Evolutionary conservation across 768 basidiomycete genomes (phyloP).

Genomic region (Termitomyces sp.): DNA sequence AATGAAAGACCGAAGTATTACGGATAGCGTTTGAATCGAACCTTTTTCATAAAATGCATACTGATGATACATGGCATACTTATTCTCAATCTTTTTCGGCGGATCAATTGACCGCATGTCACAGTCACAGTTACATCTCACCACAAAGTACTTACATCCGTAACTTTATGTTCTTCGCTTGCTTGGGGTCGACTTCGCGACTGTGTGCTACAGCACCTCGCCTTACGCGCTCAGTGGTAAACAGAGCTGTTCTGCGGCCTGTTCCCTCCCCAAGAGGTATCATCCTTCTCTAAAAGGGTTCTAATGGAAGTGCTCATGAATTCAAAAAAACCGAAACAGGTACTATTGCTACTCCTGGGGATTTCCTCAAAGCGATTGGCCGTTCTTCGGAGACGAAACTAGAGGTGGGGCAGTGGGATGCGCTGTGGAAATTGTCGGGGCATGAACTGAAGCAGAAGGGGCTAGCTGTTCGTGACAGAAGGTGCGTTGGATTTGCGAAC

Average conservation of each 20-base stretch:
- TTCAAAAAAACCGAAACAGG: conserved; percentile 28
- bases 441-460: conserved; percentile 61
- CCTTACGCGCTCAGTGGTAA: conserved; percentile 29
- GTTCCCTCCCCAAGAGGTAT: conserved; percentile 35
- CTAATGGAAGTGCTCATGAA: conserved; percentile 8
- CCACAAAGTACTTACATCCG: too few species aligned
- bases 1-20: too few species aligned
- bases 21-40: too few species aligned
- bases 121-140: too few species aligned
- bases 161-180: conserved; percentile 12
- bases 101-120: too few species aligned
- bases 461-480: conserved; percentile 63
- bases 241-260: conserved; percentile 28
- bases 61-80: too few species aligned
- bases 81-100: too few species aligned
- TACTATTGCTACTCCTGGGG: conserved; percentile 50
- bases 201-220: conserved; percentile 21
- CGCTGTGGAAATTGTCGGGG: conserved; percentile 64
- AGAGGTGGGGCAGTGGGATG: conserved; percentile 62
- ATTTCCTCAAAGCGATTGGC: conserved; percentile 75
- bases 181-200: conserved; percentile 17
- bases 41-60: too few species aligned
- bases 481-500: conserved; percentile 37
- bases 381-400: conserved; percentile 65
- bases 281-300: conserved; percentile 7